Evolutionary conservation across 176 grass and related monocot genomes (phyloP), one percentile per base, ranked within the genome.

Genomic region (Thinopyrum elongatum): DNA sequence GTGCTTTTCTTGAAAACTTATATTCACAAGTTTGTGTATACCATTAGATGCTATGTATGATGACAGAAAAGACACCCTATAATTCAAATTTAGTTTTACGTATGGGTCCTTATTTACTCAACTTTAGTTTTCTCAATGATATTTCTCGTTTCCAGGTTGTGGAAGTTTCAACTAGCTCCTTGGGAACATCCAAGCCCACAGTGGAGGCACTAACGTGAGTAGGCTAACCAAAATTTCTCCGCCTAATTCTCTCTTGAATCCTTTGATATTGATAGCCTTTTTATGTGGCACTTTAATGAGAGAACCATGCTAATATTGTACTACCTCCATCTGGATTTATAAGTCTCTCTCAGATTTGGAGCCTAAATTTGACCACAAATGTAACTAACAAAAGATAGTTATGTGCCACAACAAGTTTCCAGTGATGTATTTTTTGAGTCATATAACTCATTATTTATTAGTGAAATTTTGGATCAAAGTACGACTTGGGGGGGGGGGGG

Each of bases 111-210:
- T 61, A 84, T 61, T 75, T 70, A 78, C 47, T 86, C 33, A 13
- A 69, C 41, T 70, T 80, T 46, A 1, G 67, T 81, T 46, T 65
- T 72, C 16, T 1, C 42, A 10, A 69, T 59, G 87, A 67, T 35
- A 36, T 86, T 76, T 90, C 2, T 65, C n/a, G 35, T 82, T 79
- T 92, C 72, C 85, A 98, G 96, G 96, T 98, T 41, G 91, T 98
- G 67, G 70, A 95, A 88, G 93, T 98, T 85, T 95, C 79, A 47
- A 90, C 92, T 12, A 95, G 90, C 79, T 92, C 91, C 25, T 86
- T 87, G 35, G 89, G 83, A 83, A 88, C 83, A 65, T 75, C 87
- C 74, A 98, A 98, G 63, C 65, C 92, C 36, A 85, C 88, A 66
- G 84, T 55, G 60, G 93, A 95, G 81, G 87, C 88, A 87, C 83